These are phyloP conservation scores for Colletotrichum filicis DNA, from an alignment of 2,329 filamentous ascomycete species.

Conservation along the genomic window DNA sequence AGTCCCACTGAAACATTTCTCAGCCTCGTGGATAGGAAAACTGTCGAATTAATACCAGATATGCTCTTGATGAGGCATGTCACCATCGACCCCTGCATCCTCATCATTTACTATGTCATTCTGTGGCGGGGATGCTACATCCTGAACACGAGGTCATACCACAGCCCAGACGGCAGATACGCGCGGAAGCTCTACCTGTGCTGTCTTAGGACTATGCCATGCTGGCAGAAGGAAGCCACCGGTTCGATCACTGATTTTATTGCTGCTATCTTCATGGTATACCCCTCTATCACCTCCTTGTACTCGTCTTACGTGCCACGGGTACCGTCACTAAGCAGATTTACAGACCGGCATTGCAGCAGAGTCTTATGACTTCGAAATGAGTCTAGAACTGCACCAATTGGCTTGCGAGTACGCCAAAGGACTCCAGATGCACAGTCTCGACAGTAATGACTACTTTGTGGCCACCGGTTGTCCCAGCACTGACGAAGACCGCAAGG, in stretches of 20 bases:
- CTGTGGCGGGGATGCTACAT: slow-evolving; percentile 43
- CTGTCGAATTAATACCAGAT: slow-evolving; percentile 45
- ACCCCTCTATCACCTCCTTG: background rate
- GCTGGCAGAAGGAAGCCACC: slow-evolving; percentile 44
- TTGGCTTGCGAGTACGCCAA: slow-evolving; percentile 45
- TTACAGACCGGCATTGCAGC: slow-evolving; percentile 41
- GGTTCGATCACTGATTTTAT: slow-evolving; percentile 44
- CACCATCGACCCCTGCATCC: slow-evolving; percentile 43
- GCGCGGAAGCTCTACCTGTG: slow-evolving; percentile 42
- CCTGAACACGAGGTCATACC: slow-evolving; percentile 1
- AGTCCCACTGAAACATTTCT: slow-evolving; percentile 43
- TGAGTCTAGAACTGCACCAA: slow-evolving; percentile 44
- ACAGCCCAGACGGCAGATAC: slow-evolving; percentile 36
- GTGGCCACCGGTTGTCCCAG: slow-evolving; percentile 3
- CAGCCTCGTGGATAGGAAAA: slow-evolving; percentile 40
- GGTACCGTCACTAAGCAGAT: fast-evolving
- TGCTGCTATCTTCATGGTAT: slow-evolving; percentile 44
- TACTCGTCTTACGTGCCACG: background rate
- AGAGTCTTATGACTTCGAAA: slow-evolving; percentile 45
- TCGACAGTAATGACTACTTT: slow-evolving; percentile 40
- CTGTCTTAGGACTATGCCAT: slow-evolving; percentile 43
- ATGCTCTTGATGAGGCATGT: slow-evolving; percentile 42
- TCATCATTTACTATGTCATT: slow-evolving; percentile 45
- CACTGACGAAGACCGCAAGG: slow-evolving; percentile 40
- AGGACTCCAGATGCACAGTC: slow-evolving; percentile 43